Evolutionary conservation across 176 grass and related monocot species (phyloP), one percentile per base, ranked within the genome.

Genomic region (Elymus sibiricus): DNA sequence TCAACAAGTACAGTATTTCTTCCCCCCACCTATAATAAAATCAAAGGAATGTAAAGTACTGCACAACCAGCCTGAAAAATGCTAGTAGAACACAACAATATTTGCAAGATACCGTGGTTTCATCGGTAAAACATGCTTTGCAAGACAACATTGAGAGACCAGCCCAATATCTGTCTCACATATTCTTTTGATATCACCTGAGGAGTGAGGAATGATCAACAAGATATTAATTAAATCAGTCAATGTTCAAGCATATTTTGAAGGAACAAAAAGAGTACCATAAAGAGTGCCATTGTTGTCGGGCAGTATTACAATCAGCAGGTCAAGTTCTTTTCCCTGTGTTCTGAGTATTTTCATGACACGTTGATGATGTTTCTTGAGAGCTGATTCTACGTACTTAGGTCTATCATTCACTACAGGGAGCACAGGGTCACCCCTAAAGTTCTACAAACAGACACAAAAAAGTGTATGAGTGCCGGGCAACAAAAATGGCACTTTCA

Each of bases 91-190:
- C 29, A 78, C 49, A 61, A 64, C 40, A 10, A 94, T 83, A 40
- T 91, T 89, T 39, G 89, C 84, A 27, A 94, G 80, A 84, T 89
- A 91, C 35, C 87, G 89, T 37, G 76, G 86, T 70, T 53, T 89
- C 86, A 81, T 91, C 76, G 65, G 89, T 26, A 81, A 87, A 79
- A 89, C 92, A 88, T 94, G 79, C 61, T 94, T 89, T 2, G 79
- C 84, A 65, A 94, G 81, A 83, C 86, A 94, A 62, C 92, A 94
- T 61, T 94, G 92, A 70, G 92, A 89, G 68, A 94, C 84, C 83
- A 94, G 81, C 63, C 86, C 89, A 79, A 3, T 0, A 73, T 37
- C 58, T 16, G 19, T 27, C 15, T 64, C 62, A 64, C 26, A 29
- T 64, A 64, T 64, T 64, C 27, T 64, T 29, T 64, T 64, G 5